Evolutionary conservation across 1,284 basidiomycete genomes (phyloP), one percentile per base, ranked within the genome.

Genomic region (Prillingera fragicola): DNA sequence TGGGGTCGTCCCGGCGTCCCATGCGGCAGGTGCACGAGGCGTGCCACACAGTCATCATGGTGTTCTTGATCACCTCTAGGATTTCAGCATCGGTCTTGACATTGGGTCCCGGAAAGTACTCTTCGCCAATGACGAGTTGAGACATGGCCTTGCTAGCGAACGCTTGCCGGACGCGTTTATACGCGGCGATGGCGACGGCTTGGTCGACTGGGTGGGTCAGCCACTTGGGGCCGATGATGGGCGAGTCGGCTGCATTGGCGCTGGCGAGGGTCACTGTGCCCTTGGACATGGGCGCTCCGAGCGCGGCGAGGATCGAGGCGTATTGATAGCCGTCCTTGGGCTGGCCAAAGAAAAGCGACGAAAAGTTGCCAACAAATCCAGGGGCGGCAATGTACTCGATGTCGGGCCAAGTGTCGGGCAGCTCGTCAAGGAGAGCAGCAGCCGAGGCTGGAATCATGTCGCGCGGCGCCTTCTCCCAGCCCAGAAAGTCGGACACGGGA

Each of bases 291-390:
- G 42, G 35, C 24, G 34, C 33, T 7, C 8, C 28, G 8, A 43
- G 35, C 4, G 35, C 42, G 9, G 35, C 34, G n/a, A 43, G 28
- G 8, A 43, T 25, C 6, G 29, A 33, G 14, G 35, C 42, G 24
- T 43, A 43, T 18, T 32, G 23, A 31, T 43, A 43, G 3, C 42
- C 42, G 35, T 43, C 42, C n/a, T 31, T 31, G n/a, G 38, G 38
- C 38, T 39, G 38, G 38, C 18, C 29, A 14, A 31, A 8, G 38
- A 29, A 23, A 14, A 32, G 28, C 5, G 19, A 14, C n/a, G 19
- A 26, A n/a, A 39, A 39, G 39, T 41, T 24, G 24, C 32, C 32
- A 9, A 41, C 19, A n/a, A 33, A 33, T 1, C 35, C 36, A 3
- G 24, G 14, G 17, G 23, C 36, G 6, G 29, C n/a, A 10, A 38